Base-by-base conservation (phyloP, 2,329 filamentous ascomycete genomes). In the Botryotinia narcissicola region DNA sequence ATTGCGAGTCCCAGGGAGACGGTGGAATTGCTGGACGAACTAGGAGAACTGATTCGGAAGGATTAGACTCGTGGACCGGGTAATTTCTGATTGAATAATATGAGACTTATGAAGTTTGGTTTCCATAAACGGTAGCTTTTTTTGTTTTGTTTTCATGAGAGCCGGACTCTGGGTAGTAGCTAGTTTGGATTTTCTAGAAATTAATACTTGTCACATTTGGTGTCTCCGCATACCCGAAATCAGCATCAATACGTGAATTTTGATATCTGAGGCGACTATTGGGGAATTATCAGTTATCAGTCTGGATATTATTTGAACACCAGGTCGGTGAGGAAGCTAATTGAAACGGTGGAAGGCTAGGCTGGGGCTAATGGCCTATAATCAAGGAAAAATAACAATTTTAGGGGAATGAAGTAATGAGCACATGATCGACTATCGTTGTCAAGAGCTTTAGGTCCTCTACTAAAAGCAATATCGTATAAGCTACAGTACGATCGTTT, bases 1-100 rank as follows among this genome's bases (percentile, higher is more conserved):
- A 97, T 99, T 77, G 95, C 96, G 1, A 98, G 90, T 80, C 96
- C 96, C 0, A 86, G 88, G 0, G 96, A 99, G 86, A 99, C 96
- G 44, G 93, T 97, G 57, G 90, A 93, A 78, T 83, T 98, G 79
- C 83, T 99, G 75, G 94, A 98, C 79, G 96, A 98, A 85, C 84
- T 97, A 80, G 86, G 86, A 0, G 86, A 85, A 68, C 80, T 93
- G 71, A 78, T 81, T 66, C 69, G 51, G 42, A 48, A 42, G 29
- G 63, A 57, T 22, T 46, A 72, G 29, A 22, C 3, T 10, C 10
- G 29, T 18, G 3, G 6, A 35, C 18, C 18, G 5, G 16, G 29
- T 18, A 3, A 29, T 42, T 10, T 68, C 18, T 32, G 48, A 22
- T 42, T 10, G 48, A 7, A 57, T 25, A 69, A 16, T 12, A 25